phyloP scores from a whole-genome alignment of 106 monocot genomes.

The Dactylorhiza incarnata region DNA sequence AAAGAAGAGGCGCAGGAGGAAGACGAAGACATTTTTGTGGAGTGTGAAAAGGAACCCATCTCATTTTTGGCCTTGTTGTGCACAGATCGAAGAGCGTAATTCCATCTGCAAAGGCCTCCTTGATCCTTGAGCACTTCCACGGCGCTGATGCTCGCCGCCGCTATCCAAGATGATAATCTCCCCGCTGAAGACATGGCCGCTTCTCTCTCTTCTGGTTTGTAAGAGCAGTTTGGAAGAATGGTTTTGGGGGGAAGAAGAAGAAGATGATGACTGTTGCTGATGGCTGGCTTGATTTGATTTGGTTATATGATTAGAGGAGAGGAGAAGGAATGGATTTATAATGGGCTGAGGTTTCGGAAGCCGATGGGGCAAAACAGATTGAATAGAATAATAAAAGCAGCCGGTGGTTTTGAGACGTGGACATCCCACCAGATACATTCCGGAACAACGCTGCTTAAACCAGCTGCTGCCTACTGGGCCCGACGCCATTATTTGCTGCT shows the following conservation, averaged over 20 bases:
- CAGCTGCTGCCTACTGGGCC: no score
- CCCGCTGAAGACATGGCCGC: background rate
- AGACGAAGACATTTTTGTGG: background rate
- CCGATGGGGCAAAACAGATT: no score
- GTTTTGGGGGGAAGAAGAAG: background rate
- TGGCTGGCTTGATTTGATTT: background rate
- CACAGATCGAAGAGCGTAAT: background rate
- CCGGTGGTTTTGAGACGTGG: no score
- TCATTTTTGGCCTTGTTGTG: background rate
- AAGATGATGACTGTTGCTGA: no score
- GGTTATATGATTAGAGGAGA: background rate
- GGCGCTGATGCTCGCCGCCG: slow-evolving; percentile 9
- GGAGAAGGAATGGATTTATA: background rate
- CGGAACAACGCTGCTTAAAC: no score
- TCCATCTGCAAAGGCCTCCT: slow-evolving; percentile 13
- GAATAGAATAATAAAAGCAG: no score
- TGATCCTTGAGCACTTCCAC: slow-evolving; percentile 20
- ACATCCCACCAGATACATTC: no score
- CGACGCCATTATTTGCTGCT: no score
- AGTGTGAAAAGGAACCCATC: background rate
- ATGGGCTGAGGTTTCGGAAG: no score
- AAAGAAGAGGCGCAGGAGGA: background rate
- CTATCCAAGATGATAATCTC: slow-evolving; percentile 8
- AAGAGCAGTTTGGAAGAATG: background rate
- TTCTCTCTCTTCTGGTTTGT: background rate